These are phyloP conservation scores for Carallia pectinifolia DNA, from an alignment of 345 rosid genomes.

Conservation along the genomic window DNA sequence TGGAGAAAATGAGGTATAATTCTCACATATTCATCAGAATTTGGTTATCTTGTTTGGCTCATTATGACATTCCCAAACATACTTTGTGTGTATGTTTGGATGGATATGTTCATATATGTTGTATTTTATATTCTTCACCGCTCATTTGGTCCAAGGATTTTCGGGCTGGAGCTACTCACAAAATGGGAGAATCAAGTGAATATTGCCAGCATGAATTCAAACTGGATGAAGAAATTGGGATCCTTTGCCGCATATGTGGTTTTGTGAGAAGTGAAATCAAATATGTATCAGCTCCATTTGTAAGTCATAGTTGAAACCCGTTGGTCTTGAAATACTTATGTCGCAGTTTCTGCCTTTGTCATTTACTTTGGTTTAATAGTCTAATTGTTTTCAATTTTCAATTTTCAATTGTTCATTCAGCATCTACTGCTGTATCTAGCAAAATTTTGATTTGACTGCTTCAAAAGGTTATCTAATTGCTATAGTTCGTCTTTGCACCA, in stretches of 20 bases:
- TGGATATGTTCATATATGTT: background rate
- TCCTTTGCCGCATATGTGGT: slow-evolving; percentile 67
- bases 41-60: background rate
- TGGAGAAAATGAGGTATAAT: slow-evolving; percentile 70
- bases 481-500: slow-evolving; percentile 17
- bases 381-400: too few relatives aligned
- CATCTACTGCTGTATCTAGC: background rate
- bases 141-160: slow-evolving; percentile 18
- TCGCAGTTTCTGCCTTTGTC: too few relatives aligned
- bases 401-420: background rate
- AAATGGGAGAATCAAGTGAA: slow-evolving; percentile 34
- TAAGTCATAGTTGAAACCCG: slow-evolving; percentile 48
- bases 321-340: background rate
- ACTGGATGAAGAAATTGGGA: slow-evolving; percentile 78
- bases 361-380: background rate
- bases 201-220: slow-evolving; percentile 61
- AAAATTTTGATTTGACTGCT: slow-evolving; percentile 7
- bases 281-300: slow-evolving; percentile 73
- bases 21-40: background rate
- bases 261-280: slow-evolving; percentile 69
- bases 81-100: background rate
- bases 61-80: too few relatives aligned
- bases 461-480: background rate
- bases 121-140: background rate
- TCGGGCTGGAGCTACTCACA: slow-evolving; percentile 37